Percentiles rank a stretch among this genome's conserved stretches.
phyloP scores from a whole-genome alignment of 352 stramenopile species.

The Phytopythium boreale region DNA sequence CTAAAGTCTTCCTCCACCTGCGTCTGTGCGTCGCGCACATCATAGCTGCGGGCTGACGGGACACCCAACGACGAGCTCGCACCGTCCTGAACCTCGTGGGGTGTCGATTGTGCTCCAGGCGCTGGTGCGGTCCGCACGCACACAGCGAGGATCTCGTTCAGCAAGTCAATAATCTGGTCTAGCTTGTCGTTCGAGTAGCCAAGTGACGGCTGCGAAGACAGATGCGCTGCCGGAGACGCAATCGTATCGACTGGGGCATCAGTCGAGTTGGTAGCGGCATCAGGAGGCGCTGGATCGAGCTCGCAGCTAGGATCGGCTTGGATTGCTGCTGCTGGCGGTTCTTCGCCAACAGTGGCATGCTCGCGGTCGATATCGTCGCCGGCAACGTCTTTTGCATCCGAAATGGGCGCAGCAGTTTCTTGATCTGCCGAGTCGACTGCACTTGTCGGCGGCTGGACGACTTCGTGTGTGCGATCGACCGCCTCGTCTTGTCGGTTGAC shows the following conservation, averaged over 20 bases:
- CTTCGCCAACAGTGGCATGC: neutral
- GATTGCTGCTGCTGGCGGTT: neutral
- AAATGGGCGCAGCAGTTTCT: neutral
- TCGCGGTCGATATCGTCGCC: neutral
- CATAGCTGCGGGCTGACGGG: neutral
- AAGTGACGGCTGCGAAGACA: neutral
- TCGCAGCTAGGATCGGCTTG: neutral
- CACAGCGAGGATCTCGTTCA: slow-evolving; percentile 33
- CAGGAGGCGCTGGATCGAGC: neutral
- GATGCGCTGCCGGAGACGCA: neutral
- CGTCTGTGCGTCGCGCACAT: neutral
- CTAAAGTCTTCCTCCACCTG: neutral
- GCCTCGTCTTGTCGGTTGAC: neutral
- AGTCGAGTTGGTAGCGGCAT: neutral
- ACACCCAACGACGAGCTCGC: neutral
- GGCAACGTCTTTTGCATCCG: neutral
- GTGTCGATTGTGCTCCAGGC: neutral
- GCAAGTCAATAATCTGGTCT: slow-evolving; percentile 29
- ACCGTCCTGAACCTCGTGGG: neutral
- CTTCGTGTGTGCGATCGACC: neutral
- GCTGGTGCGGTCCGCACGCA: neutral
- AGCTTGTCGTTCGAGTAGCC: slow-evolving; percentile 20
- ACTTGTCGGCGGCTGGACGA: neutral
- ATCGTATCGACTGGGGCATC: neutral
- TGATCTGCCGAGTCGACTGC: neutral